phyloP scores from a whole-genome alignment of 2,329 filamentous ascomycete species.

The Diaporthe sp. region DNA sequence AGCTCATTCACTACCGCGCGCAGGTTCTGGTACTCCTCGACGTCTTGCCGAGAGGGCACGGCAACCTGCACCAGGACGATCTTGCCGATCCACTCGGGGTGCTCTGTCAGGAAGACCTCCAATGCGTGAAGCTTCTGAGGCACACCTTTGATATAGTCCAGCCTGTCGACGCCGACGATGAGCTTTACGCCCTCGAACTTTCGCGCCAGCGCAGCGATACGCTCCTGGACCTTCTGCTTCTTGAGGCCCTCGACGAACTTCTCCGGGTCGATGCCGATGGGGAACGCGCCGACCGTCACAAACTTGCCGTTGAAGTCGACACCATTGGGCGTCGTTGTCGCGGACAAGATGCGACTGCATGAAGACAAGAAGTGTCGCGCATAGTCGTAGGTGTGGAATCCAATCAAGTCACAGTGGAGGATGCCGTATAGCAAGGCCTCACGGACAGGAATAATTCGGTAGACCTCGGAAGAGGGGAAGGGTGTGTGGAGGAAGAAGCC shows the following conservation, averaged over 20 bases:
- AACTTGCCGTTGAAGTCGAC: constrained; percentile 92
- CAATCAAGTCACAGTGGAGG: constrained; percentile 93
- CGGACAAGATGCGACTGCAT: constrained; percentile 90
- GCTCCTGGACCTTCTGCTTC: constrained; percentile 87
- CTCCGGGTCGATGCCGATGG: constrained; percentile 97
- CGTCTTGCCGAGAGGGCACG: constrained; percentile 93
- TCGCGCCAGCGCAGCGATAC: constrained; percentile 85
- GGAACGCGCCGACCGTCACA: constrained; percentile 93
- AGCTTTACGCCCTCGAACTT: constrained; percentile 97
- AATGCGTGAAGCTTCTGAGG: constrained; percentile 97
- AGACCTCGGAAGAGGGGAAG: constrained; percentile 97
- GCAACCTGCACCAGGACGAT: constrained; percentile 97
- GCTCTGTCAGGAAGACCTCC: constrained; percentile 95
- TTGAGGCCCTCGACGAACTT: constrained; percentile 93
- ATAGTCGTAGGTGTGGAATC: constrained; percentile 99
- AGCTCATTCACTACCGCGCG: constrained; percentile 96
- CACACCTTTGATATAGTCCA: constrained; percentile 99
- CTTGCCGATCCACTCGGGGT: constrained; percentile 98
- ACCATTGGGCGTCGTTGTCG: constrained; percentile 89
- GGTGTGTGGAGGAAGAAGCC: constrained; percentile 98
- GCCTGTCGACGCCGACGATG: constrained; percentile 94
- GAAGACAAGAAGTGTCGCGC: constrained; percentile 97
- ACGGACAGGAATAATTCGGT: constrained; percentile 92
- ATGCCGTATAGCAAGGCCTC: constrained; percentile 90
- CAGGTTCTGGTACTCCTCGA: constrained; percentile 98